Evolutionary conservation across 331 rosid genomes (phyloP).

Genomic region (Prunus yedoensis): DNA sequence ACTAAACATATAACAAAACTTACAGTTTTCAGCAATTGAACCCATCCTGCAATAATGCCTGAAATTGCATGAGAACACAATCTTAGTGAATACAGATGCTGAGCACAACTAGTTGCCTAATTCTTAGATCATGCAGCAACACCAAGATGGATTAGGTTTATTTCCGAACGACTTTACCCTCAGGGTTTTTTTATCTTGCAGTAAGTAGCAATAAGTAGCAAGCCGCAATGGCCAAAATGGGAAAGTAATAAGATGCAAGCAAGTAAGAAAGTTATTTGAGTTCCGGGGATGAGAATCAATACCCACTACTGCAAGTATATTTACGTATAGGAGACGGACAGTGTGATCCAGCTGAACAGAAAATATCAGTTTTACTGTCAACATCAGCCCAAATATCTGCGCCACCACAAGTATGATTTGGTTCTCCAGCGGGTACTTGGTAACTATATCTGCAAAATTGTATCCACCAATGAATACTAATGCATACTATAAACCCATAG

Average conservation of each 20-base stretch:
- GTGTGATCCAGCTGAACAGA: constrained; percentile 81
- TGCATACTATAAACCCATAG: constrained; percentile 6
- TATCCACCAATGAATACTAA: constrained; percentile 21
- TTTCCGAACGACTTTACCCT: neutral
- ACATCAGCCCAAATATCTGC: constrained; percentile 77
- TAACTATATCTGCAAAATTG: constrained; percentile 66
- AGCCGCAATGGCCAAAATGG: neutral
- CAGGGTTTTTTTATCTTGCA: neutral
- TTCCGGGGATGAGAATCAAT: constrained; percentile 44
- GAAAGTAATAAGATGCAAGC: neutral
- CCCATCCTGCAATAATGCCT: constrained; percentile 89
- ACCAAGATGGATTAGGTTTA: neutral
- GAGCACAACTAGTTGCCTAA: constrained; percentile 22
- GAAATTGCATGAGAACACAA: constrained; percentile 36
- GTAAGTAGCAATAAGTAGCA: neutral
- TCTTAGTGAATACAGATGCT: constrained; percentile 26
- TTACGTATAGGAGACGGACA: constrained; percentile 61
- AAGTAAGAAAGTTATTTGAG: neutral
- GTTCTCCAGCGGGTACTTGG: constrained; percentile 63
- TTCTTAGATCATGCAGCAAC: constrained; percentile 3
- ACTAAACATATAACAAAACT: constrained; percentile 34
- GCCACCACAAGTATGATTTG: constrained; percentile 77
- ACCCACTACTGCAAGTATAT: constrained; percentile 72
- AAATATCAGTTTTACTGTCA: constrained; percentile 58
- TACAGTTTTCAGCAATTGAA: constrained; percentile 54